Conservation (phyloP, 1,139 yeast genomes). For the Sugiyamaella novakii region DNA sequence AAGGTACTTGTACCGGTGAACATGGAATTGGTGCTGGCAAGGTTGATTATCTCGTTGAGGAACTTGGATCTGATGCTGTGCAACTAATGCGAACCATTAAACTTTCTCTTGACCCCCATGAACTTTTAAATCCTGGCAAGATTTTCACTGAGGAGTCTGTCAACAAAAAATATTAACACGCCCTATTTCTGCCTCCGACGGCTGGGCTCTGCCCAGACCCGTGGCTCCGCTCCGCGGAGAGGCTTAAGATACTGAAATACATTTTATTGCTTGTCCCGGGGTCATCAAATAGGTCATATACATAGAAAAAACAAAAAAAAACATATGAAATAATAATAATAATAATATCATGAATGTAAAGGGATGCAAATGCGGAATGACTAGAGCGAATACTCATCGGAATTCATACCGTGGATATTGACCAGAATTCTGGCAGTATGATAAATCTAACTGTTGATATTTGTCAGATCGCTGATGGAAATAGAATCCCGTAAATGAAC, state of each 20-base stretch:
- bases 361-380: neutral
- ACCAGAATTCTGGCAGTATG: constrained; percentile 50
- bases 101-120: constrained; percentile 67
- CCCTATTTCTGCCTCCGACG: constrained; percentile 1
- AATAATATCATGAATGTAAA: neutral
- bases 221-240: neutral
- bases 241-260: neutral
- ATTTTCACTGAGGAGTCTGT: constrained; percentile 47
- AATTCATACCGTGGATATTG: constrained; percentile 40
- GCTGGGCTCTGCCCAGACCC: constrained; percentile 10
- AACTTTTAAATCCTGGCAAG: constrained; percentile 79
- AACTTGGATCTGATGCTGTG: constrained; percentile 66
- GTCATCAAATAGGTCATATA: constrained; percentile 16
- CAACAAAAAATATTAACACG: constrained; percentile 23
- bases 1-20: constrained; percentile 90
- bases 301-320: constrained; percentile 1
- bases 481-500: constrained; percentile 76
- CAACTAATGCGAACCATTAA: constrained; percentile 76
- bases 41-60: constrained; percentile 62
- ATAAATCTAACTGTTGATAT: constrained; percentile 66
- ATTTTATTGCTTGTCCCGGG: constrained; percentile 5
- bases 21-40: constrained; percentile 89
- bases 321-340: neutral
- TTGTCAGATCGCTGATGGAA: constrained; percentile 76
- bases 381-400: constrained; percentile 27